These are phyloP conservation scores for Carex myosuroides DNA, from an alignment of 176 grass and related monocot species.

Conservation along the genomic window DNA sequence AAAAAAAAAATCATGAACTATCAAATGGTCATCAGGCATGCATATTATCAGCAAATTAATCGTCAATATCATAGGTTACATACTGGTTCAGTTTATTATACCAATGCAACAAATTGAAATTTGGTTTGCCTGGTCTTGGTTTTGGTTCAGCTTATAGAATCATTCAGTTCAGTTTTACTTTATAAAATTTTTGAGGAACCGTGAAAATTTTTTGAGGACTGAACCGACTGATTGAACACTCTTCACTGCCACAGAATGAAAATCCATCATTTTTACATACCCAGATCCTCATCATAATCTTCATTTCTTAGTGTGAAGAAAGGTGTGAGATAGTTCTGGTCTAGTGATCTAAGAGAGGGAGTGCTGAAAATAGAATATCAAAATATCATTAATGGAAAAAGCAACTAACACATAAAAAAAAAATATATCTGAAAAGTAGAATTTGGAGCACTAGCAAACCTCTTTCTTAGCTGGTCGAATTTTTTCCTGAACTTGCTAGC, in stretches of 20 bases:
- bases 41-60: not conserved
- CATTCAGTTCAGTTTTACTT: not conserved
- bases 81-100: not conserved
- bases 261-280: slow-evolving; percentile 21
- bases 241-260: not conserved
- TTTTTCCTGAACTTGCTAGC: slow-evolving; percentile 62
- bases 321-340: slow-evolving; percentile 76
- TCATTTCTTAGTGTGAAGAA: slow-evolving; percentile 78
- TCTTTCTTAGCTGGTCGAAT: slow-evolving; percentile 64
- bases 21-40: not conserved
- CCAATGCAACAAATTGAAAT: not conserved
- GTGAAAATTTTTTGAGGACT: not conserved
- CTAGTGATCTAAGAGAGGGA: slow-evolving; percentile 68
- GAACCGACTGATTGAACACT: not conserved
- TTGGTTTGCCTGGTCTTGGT: not conserved
- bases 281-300: slow-evolving; percentile 13
- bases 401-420: not conserved
- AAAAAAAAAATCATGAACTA: not conserved
- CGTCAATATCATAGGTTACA: not conserved
- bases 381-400: not conserved
- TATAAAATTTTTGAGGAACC: not conserved
- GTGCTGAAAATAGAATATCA: slow-evolving; percentile 41
- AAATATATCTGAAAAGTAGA: not conserved
- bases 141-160: not conserved
- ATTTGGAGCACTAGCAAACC: slow-evolving; percentile 27